Base-by-base conservation (phyloP, 768 basidiomycete genomes). In the Flagelloscypha sp. region DNA sequence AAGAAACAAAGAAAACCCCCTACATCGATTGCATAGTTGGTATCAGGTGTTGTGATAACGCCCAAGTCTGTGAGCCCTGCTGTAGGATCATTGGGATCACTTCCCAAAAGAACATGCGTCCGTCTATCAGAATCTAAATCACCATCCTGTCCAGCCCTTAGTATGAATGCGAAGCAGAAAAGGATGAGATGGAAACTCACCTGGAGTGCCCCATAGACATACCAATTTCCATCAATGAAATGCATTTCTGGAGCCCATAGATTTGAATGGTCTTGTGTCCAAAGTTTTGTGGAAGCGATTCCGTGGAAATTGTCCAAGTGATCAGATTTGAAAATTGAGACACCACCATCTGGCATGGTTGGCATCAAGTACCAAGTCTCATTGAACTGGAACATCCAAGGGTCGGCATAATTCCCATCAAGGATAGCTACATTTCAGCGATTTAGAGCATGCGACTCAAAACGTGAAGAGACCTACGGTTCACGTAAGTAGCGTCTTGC, bases 181-280 rank as follows among this genome's bases (percentile, higher is more conserved):
- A 36, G 34, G 3, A 35, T 35, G 19, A 36, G 34, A 10, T 41
- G 34, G 18, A 36, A 27, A 2, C 40, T 35, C 19, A 36, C 40
- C 18, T 41, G 40, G 25, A 41, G 28, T 3, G 40, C 40, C 12
- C 40, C 35, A 10, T 41, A 41, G 30, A 36, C 36, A 9, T 41
- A 41, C 7, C 31, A 36, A 13, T 41, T 19, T 9, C 35, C 40
- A 15, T 27, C 40, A 11, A 41, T 36, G 7, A 27, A 24, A 13
- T 41, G 40, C 40, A 41, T 34, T 29, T 41, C 40, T 10, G 40
- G 40, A 3, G 40, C 40, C 40, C 40, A 41, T 5, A 17, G 34
- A 19, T 8, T 31, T 7, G 35, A 15, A 23, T 36, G 30, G 19
- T 29, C 34, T 9, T 34, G 40, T 4, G 33, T 35, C 40, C 34